These are phyloP conservation scores for Pseudozyma sp. DNA, from an alignment of 1,284 basidiomycete genomes.

Conservation along the genomic window DNA sequence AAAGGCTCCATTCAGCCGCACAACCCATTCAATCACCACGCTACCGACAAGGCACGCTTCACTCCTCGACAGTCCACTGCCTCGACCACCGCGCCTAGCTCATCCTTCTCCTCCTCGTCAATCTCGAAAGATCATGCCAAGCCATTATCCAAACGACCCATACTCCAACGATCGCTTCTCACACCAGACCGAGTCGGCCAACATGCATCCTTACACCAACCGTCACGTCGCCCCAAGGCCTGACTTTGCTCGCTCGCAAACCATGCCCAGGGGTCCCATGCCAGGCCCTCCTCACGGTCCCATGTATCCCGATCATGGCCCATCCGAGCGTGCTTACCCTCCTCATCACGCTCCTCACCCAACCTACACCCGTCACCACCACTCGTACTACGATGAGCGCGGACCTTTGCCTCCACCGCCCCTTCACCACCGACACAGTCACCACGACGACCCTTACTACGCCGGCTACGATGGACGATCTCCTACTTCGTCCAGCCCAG, in stretches of 20 bases:
- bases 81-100: not conserved
- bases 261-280: conserved; percentile 28
- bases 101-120: not conserved
- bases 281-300: conserved; percentile 39
- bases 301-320: conserved; percentile 34
- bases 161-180: conserved; percentile 30
- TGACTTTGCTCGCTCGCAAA: conserved; percentile 42
- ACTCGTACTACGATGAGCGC: conserved; percentile 50
- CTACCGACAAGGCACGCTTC: conserved; percentile 6
- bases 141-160: conserved; percentile 20
- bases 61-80: not conserved
- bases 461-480: conserved; percentile 24
- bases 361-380: conserved; percentile 38
- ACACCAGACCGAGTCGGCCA: conserved; percentile 17
- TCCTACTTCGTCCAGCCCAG: conserved; percentile 13
- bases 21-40: not conserved
- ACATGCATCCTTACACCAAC: conserved; percentile 27
- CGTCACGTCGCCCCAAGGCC: conserved; percentile 24
- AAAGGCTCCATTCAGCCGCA: conserved; percentile 49
- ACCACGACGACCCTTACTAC: conserved; percentile 27
- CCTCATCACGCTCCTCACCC: conserved; percentile 29
- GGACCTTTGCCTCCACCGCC: conserved; percentile 40
- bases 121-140: conserved; percentile 14
- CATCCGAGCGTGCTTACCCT: conserved; percentile 29
- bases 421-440: conserved; percentile 35